phyloP scores from a whole-genome alignment of 2,329 filamentous ascomycete genomes.

The Pezicula radicicola region DNA sequence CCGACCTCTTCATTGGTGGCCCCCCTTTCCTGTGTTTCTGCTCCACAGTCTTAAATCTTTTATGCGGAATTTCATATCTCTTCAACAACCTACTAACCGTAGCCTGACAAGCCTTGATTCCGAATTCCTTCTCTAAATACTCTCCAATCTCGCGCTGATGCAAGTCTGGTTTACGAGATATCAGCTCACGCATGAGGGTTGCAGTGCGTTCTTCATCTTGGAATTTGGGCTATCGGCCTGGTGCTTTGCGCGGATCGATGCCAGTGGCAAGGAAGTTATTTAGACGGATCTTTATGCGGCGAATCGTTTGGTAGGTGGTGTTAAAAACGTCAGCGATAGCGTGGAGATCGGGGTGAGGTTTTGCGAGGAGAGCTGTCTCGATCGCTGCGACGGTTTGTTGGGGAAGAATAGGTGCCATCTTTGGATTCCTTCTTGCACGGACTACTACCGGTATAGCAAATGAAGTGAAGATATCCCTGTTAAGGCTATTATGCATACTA shows the following conservation, averaged over 20 bases:
- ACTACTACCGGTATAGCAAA: neutral
- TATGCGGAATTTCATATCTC: constrained; percentile 12
- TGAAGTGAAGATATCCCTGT: no score
- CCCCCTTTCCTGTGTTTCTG: constrained; percentile 6
- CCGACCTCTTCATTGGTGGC: constrained; percentile 3
- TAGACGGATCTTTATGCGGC: constrained; percentile 9
- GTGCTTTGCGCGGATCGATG: constrained; percentile 12
- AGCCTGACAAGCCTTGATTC: constrained; percentile 2
- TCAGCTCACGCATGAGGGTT: constrained; percentile 3
- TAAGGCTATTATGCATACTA: no score
- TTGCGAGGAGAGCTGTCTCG: constrained; percentile 8
- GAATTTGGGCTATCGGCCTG: constrained; percentile 9
- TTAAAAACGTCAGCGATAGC: constrained; percentile 12
- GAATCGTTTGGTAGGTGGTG: constrained; percentile 11
- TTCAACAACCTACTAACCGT: constrained; percentile 13
- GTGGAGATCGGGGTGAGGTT: constrained; percentile 4
- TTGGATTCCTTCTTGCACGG: neutral
- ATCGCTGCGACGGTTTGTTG: constrained; percentile 8
- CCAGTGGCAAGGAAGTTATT: constrained; percentile 7
- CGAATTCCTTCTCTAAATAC: constrained; percentile 1
- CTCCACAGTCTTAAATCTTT: constrained; percentile 7
- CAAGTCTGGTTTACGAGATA: constrained; percentile 8
- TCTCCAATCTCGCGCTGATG: constrained; percentile 7
- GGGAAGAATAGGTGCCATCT: constrained; percentile 5
- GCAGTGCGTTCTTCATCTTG: constrained; percentile 4